These are phyloP conservation scores for Xanthoceras sorbifolium DNA, from an alignment of 345 rosid species.

Conservation along the genomic window DNA sequence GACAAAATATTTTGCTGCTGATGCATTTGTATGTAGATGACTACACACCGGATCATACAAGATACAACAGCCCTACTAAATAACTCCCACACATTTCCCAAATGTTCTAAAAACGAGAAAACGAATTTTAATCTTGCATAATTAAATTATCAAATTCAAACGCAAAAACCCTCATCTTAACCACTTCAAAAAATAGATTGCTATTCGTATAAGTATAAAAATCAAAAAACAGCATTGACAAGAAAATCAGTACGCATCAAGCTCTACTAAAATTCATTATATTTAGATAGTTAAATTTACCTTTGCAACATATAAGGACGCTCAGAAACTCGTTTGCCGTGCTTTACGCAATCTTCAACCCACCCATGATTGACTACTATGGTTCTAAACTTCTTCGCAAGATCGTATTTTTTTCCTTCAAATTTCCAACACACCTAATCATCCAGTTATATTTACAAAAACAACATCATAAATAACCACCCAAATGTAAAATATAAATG, in stretches of 20 bases:
- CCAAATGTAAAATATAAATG: background rate
- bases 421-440: conserved; percentile 79
- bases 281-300: conserved; percentile 26
- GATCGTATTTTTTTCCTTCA: conserved; percentile 68
- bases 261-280: background rate
- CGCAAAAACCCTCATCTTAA: background rate
- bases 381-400: conserved; percentile 60
- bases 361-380: conserved; percentile 74
- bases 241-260: background rate
- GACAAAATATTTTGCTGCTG: background rate
- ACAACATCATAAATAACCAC: background rate
- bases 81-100: too few relatives aligned
- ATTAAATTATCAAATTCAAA: too few relatives aligned
- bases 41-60: too few relatives aligned
- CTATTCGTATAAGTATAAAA: background rate
- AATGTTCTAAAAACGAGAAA: too few relatives aligned
- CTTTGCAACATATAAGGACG: conserved; percentile 59
- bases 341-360: conserved; percentile 77
- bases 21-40: background rate
- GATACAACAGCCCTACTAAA: too few relatives aligned
- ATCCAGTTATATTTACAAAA: background rate
- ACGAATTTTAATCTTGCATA: too few relatives aligned
- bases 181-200: background rate
- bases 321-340: conserved; percentile 64
- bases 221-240: background rate